Conservation (phyloP, 768 basidiomycete genomes). For the Trametes cingulata region DNA sequence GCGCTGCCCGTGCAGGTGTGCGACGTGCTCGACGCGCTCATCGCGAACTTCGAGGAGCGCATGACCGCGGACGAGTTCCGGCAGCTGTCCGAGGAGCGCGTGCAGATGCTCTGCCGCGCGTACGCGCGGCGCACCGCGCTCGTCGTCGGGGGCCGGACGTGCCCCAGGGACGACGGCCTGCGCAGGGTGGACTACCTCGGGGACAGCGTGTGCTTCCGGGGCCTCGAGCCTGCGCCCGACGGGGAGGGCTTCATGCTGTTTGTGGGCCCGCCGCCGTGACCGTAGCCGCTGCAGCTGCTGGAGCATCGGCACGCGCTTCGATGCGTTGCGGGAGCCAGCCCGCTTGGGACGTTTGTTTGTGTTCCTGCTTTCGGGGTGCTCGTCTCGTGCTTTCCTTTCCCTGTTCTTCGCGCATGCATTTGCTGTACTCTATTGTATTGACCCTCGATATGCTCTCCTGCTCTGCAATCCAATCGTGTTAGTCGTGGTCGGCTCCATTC, state of each 20-base stretch:
- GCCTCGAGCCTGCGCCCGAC: slow-evolving; percentile 51
- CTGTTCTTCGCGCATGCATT: not conserved
- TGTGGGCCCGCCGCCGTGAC: slow-evolving; percentile 29
- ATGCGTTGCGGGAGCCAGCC: not conserved
- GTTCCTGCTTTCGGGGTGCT: not conserved
- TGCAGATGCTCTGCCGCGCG: slow-evolving; percentile 19
- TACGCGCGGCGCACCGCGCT: slow-evolving; percentile 26
- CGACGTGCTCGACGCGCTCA: slow-evolving; percentile 53
- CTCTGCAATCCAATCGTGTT: slow-evolving; percentile 2
- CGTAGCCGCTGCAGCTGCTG: too few relatives aligned
- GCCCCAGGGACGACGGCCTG: slow-evolving; percentile 31
- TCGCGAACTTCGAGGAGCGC: slow-evolving; percentile 42
- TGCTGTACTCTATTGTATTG: not conserved
- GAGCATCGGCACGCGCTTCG: not conserved
- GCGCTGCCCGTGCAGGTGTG: slow-evolving; percentile 37
- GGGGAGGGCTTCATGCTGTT: slow-evolving; percentile 42
- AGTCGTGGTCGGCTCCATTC: not conserved
- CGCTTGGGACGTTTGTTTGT: slow-evolving; percentile 6
- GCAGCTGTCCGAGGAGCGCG: slow-evolving; percentile 24
- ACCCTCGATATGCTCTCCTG: slow-evolving; percentile 1
- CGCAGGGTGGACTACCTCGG: slow-evolving; percentile 51
- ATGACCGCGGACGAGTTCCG: slow-evolving; percentile 31
- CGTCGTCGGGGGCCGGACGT: slow-evolving; percentile 26
- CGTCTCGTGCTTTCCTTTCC: not conserved
- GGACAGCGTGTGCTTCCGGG: slow-evolving; percentile 49